Evolutionary conservation across 2,329 filamentous ascomycete species (phyloP).

Genomic region (Phyllosticta ampelicida): DNA sequence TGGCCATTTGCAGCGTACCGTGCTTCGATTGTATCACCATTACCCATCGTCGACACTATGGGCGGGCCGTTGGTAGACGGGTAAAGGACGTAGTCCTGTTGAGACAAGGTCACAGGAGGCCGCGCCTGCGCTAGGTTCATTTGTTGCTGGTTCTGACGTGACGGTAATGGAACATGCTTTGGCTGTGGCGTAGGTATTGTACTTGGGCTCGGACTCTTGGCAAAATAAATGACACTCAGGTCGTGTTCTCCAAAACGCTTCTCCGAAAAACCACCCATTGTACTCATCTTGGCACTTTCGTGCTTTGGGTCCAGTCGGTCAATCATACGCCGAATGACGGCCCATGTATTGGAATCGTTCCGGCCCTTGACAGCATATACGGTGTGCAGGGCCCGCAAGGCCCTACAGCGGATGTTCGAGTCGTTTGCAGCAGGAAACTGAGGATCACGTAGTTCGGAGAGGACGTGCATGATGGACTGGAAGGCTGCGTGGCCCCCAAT

Average conservation of each 20-base stretch:
- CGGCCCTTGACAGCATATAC: constrained; percentile 21
- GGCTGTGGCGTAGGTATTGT: constrained; percentile 1
- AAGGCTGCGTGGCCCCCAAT: constrained; percentile 18
- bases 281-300: constrained; percentile 5
- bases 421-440: constrained; percentile 24
- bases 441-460: constrained; percentile 28
- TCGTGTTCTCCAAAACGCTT: constrained; percentile 3
- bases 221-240: constrained; percentile 3
- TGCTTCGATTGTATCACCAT: constrained; percentile 5
- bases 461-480: constrained; percentile 26
- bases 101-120: not conserved
- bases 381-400: constrained; percentile 24
- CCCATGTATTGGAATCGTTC: constrained; percentile 26
- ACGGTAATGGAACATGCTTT: not conserved
- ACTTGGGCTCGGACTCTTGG: constrained; percentile 4
- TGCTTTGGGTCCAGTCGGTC: constrained; percentile 24
- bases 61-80: not conserved
- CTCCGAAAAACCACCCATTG: constrained; percentile 1
- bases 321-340: constrained; percentile 28
- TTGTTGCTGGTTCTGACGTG: not conserved
- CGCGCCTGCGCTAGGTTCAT: not conserved
- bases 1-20: not conserved
- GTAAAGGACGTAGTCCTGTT: constrained; percentile 3
- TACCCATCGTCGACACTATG: not conserved
- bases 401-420: constrained; percentile 6